phyloP scores from a whole-genome alignment of 2,329 filamentous ascomycete genomes.

The Diplodia mutila region DNA sequence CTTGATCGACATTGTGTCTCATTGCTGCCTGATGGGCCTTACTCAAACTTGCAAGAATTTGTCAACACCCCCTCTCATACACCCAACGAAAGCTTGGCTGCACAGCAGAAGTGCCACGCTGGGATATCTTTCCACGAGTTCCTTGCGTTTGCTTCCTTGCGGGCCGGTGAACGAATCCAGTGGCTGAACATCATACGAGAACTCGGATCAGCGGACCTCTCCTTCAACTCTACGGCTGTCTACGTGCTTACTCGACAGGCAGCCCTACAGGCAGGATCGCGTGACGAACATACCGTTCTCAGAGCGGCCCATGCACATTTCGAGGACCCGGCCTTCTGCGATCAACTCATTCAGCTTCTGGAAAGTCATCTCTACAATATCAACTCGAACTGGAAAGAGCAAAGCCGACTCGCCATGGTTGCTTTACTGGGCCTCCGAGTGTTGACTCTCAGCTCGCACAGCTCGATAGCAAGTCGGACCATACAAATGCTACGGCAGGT shows the following conservation, averaged over 20 bases:
- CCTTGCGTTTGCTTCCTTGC: conserved; percentile 20
- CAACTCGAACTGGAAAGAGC: conserved; percentile 22
- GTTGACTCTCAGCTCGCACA: background rate
- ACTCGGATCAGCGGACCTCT: conserved; percentile 12
- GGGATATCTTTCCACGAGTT: conserved; percentile 18
- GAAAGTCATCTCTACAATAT: background rate
- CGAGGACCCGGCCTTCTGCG: background rate
- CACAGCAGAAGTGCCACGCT: background rate
- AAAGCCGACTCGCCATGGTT: background rate
- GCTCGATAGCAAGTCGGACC: background rate
- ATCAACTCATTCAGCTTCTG: background rate
- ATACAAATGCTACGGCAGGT: background rate
- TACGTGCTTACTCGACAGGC: conserved; percentile 8
- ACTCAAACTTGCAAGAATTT: conserved; percentile 4
- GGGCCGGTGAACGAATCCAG: conserved; percentile 24
- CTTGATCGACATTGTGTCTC: background rate
- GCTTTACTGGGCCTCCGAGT: conserved; percentile 8
- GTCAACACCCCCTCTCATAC: background rate
- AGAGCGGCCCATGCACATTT: conserved; percentile 15
- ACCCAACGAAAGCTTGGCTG: conserved; percentile 12
- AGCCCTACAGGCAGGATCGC: conserved; percentile 18
- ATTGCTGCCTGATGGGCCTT: background rate
- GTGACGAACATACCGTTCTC: background rate
- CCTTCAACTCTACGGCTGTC: background rate
- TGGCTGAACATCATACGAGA: conserved; percentile 26